Evolutionary conservation across 345 rosid species (phyloP).

Genomic region (Citrus maxima): DNA sequence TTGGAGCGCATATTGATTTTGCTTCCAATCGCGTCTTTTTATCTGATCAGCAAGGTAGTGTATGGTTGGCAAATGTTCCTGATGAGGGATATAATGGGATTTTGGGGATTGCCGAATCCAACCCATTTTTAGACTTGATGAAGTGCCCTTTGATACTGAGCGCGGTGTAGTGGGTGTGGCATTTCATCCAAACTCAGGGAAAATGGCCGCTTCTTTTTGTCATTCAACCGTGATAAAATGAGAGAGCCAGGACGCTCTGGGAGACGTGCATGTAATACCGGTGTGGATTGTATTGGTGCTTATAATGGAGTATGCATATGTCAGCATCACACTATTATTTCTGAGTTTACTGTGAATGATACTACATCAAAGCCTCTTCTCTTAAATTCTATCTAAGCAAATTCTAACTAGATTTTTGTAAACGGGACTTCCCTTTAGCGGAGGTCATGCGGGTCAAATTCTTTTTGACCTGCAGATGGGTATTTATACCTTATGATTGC

Average conservation of each 20-base stretch:
- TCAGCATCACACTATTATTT: conserved; percentile 18
- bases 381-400: neutral
- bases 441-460: conserved; percentile 52
- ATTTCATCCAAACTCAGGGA: conserved; percentile 40
- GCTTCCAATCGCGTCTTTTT: conserved; percentile 53
- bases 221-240: conserved; percentile 40
- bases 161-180: conserved; percentile 45
- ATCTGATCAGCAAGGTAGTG: conserved; percentile 45
- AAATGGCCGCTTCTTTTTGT: conserved; percentile 41
- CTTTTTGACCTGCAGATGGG: conserved; percentile 53
- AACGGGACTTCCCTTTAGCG: conserved; percentile 43
- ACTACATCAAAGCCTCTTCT: neutral
- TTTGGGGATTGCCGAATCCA: conserved; percentile 39
- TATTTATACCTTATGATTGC: conserved; percentile 54
- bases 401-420: neutral
- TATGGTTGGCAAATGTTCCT: conserved; percentile 58
- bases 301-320: conserved; percentile 33
- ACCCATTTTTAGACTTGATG: conserved; percentile 55
- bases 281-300: conserved; percentile 32
- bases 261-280: conserved; percentile 42
- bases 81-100: conserved; percentile 38
- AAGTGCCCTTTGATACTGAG: conserved; percentile 26
- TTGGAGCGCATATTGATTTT: conserved; percentile 43
- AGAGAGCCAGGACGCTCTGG: conserved; percentile 34
- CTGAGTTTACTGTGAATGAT: no score